Evolutionary conservation across 202 grass and related monocot species (phyloP), one percentile per base, ranked within the genome.

Genomic region (Brachypodium distachyon): DNA sequence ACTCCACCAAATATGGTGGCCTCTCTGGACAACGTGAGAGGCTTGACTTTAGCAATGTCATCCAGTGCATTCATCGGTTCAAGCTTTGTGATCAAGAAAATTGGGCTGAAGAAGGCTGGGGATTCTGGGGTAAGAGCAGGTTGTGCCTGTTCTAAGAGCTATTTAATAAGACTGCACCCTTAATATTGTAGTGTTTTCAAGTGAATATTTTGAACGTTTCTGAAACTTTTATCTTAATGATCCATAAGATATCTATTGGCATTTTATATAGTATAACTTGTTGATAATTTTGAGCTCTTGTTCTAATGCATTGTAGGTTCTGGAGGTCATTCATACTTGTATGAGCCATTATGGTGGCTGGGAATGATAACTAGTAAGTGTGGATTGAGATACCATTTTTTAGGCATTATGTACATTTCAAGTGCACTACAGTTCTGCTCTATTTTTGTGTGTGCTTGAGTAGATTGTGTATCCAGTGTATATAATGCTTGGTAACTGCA

Each of bases 351-450:
- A 72, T 97, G 94, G 94, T 97, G 90, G 94, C 38, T 93, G 40
- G 94, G 94, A 68, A 97, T 97, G 94, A 85, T 86, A 57, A 89
- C 94, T 71, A 97, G 94, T 97, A 93, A 91, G 90, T 85, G 23
- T 77, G 7, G 17, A 58, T 48, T 60, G 6, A 23, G 29, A 33
- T 61, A 33, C 22, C 40, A 13, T 25, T 75, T 67, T 33, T 29
- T 22, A 57, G 33, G 40, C 26, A 48, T 11, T 72, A 7, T 47
- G 41, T 57, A 39, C 26, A 67, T 72, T 68, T 32, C 36, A 67
- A 47, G n/a, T 26, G 38, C n/a, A 61, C 12, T 37, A 31, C 14
- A 69, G 4, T 86, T 81, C 9, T 33, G 58, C 43, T 28, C 12
- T 25, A 19, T 41, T 43, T 84, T 59, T 33, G 50, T 19, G 33